These are phyloP conservation scores for Claviceps maximensis DNA, from an alignment of 2,329 filamentous ascomycete genomes.

Conservation along the genomic window DNA sequence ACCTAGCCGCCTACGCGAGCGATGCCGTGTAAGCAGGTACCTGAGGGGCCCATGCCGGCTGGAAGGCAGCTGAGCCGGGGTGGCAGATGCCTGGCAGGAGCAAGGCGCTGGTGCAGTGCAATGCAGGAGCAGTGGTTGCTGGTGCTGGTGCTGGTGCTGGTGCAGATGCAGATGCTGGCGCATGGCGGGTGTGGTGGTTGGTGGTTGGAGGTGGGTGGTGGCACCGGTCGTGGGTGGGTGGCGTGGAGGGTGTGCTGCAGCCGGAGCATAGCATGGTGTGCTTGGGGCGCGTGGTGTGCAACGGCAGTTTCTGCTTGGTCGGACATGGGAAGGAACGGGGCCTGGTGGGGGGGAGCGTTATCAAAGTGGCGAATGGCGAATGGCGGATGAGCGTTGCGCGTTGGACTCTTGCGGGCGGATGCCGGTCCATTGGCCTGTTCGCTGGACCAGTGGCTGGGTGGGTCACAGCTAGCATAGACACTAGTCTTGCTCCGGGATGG, in stretches of 20 bases:
- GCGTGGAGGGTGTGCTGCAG: neutral
- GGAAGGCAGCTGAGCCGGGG: conserved; percentile 2
- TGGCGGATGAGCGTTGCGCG: too few species aligned
- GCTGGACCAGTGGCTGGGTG: conserved; percentile 20
- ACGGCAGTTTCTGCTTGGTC: conserved; percentile 19
- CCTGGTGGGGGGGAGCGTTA: neutral
- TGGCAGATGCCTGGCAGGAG: conserved; percentile 4
- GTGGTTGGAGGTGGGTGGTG: too few species aligned
- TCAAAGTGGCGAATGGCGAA: conserved; percentile 20
- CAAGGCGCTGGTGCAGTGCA: conserved; percentile 10
- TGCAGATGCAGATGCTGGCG: neutral
- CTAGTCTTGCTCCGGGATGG: conserved; percentile 7
- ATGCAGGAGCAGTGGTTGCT: too few species aligned
- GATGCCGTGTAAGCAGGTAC: neutral
- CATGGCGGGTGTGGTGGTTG: neutral
- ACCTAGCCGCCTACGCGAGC: neutral
- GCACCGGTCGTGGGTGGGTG: too few species aligned
- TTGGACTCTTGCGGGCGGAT: conserved; percentile 2
- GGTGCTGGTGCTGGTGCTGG: conserved; percentile 8
- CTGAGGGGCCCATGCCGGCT: neutral
- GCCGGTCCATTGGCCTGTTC: conserved; percentile 13
- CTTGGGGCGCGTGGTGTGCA: conserved; percentile 2
- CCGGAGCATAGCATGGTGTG: neutral
- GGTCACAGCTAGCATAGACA: conserved; percentile 5
- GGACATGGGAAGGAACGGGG: conserved; percentile 10